Conservation (phyloP, 1,139 yeast genomes). For the Scheffersomyces insectosa region DNA sequence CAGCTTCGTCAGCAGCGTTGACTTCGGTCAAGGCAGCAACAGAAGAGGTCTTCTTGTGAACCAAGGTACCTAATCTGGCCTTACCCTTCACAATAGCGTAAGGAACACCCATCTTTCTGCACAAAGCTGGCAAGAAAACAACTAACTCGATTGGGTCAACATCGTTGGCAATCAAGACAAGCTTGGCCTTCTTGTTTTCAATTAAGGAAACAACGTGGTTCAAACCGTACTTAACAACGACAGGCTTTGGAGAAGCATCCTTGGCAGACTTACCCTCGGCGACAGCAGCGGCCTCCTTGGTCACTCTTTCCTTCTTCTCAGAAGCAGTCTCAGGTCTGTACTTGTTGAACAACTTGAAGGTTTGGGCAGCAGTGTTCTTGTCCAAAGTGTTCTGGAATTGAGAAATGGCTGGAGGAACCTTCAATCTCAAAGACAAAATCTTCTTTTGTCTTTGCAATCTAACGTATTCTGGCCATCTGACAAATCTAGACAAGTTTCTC, state of each 20-base stretch:
- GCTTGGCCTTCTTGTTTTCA: conserved; percentile 97
- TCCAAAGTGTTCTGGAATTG: conserved; percentile 95
- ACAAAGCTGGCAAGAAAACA: conserved; percentile 94
- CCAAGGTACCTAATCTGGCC: conserved; percentile 97
- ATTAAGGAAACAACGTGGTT: conserved; percentile 96
- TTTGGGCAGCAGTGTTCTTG: conserved; percentile 97
- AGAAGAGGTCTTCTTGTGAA: conserved; percentile 94
- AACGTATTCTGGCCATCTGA: conserved; percentile 98
- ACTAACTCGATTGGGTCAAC: conserved; percentile 99
- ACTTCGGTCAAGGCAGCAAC: conserved; percentile 98
- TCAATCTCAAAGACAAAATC: conserved; percentile 89
- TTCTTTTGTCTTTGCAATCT: conserved; percentile 98
- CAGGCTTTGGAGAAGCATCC: conserved; percentile 95
- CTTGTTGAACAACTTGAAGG: conserved; percentile 95
- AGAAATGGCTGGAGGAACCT: conserved; percentile 98
- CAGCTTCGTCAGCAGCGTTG: conserved; percentile 89
- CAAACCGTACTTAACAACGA: conserved; percentile 93
- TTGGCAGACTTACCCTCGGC: conserved; percentile 96
- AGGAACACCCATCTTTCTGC: conserved; percentile 99
- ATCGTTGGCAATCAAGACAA: conserved; percentile 95
- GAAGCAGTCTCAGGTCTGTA: conserved; percentile 97
- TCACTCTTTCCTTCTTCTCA: conserved; percentile 98
- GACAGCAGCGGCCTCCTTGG: conserved; percentile 97
- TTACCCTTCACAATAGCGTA: conserved; percentile 98
- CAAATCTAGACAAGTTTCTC: conserved; percentile 93